Evolutionary conservation across 2,329 filamentous ascomycete genomes (phyloP).

Genomic region (Setomelanomma holmii): DNA sequence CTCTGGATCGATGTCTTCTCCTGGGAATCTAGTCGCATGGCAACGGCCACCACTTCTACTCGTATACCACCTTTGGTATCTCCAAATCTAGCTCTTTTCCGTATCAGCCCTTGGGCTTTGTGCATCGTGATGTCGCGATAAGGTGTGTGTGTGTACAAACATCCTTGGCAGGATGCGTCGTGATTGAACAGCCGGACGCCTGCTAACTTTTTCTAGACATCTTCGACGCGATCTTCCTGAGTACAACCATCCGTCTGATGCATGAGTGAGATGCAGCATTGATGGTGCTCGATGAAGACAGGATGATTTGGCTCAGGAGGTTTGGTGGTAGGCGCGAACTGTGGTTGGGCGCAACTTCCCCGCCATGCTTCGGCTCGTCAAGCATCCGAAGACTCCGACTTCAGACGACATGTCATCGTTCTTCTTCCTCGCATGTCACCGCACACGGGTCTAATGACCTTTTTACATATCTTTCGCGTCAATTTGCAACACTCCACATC

Average conservation of each 20-base stretch:
- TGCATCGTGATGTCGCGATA: background rate
- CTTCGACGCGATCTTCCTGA: background rate
- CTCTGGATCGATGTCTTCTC: no score
- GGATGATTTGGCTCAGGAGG: background rate
- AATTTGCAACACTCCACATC: no score
- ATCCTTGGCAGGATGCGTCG: background rate
- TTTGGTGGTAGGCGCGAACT: background rate
- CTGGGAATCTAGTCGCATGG: no score
- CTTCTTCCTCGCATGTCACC: background rate
- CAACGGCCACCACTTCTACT: no score
- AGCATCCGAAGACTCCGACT: background rate
- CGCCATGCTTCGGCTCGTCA: background rate
- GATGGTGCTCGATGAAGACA: background rate
- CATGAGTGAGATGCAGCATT: background rate
- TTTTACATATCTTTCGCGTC: background rate
- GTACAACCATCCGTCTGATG: background rate
- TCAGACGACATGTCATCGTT: background rate
- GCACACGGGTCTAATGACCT: background rate
- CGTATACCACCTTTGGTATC: no score
- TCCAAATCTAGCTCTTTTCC: background rate
- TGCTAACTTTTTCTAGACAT: background rate
- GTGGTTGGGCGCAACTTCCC: background rate
- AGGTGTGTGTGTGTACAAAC: background rate
- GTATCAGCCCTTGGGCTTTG: background rate
- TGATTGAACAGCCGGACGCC: no score